phyloP scores from a whole-genome alignment of 2,329 filamentous ascomycete genomes.

The Dichotomopilus funicola region DNA sequence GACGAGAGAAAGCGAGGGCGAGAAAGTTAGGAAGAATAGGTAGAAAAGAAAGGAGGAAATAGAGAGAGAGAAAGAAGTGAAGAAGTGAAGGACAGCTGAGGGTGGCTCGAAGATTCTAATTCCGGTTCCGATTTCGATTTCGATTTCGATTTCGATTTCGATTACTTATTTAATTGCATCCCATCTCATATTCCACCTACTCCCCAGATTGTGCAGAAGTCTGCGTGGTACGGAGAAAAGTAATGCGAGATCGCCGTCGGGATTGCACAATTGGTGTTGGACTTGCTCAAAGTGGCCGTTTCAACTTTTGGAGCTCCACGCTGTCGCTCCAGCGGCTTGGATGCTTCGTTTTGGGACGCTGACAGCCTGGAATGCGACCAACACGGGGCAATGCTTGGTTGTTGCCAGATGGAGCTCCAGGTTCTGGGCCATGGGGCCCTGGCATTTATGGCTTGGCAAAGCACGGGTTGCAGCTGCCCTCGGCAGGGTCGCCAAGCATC shows the following conservation, averaged over 20 bases:
- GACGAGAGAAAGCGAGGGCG: background rate
- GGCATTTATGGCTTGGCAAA: too few species aligned
- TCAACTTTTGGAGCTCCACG: background rate
- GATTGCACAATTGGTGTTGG: background rate
- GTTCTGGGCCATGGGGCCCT: background rate
- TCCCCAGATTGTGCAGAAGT: too few species aligned
- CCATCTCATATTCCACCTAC: background rate
- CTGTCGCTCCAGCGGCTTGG: too few species aligned
- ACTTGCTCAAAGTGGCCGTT: background rate
- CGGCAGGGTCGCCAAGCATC: too few species aligned
- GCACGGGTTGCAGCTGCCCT: too few species aligned
- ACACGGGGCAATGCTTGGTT: slow-evolving; percentile 5
- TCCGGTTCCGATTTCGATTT: too few species aligned
- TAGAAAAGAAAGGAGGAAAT: too few species aligned
- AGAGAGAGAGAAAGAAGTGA: too few species aligned
- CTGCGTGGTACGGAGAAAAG: background rate
- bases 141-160: too few species aligned
- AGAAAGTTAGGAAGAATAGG: too few species aligned
- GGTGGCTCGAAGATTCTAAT: too few species aligned
- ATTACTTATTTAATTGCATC: background rate
- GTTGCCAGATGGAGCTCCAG: slow-evolving; percentile 4
- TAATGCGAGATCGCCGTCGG: background rate
- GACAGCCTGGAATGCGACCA: slow-evolving; percentile 4
- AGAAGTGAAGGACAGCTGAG: too few species aligned
- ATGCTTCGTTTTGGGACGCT: background rate